Base-by-base conservation (phyloP, 805 yeast species). In the Metschnikowia similis region DNA sequence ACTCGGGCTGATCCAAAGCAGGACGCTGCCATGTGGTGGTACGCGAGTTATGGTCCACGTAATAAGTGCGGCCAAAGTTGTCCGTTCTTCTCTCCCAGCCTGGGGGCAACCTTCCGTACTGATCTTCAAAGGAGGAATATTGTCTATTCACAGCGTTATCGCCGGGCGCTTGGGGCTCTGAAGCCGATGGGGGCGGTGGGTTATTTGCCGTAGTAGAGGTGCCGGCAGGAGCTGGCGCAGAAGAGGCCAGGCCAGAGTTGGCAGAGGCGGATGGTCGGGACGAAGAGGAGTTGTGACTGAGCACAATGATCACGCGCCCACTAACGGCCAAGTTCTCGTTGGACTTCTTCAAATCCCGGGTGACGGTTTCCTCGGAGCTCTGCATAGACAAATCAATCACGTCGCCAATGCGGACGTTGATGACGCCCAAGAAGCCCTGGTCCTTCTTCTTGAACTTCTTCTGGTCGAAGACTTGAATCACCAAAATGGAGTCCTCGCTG, bases 11-110 rank as follows among this genome's bases (percentile, higher is more conserved):
- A 48, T 86, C 92, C 56, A 84, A 66, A 3, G 94, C 84, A 30
- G 99, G 99, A 61, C 99, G 81, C 61, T 87, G 90, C 99, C 99
- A 94, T n/a, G 99, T 92, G 8, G 99, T 94, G 8, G 97, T 88
- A 71, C 97, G 84, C 17, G 97, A 88, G 68, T 92, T 90, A 72
- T 94, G 99, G 71, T 94, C 99, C 35, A 94, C 99, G 66, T 92
- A 94, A 70, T 94, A 94, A 1, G 98, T 92, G 64, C 99, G 82
- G 29, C 99, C 99, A 63, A 90, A 88, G 67, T 90, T 89, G 68
- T 94, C 99, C 1, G 98, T 91, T 71, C 99, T 82, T 60, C 99
- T 84, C 70, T 94, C 99, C 98, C 99, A 94, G 4, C 99, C 99
- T 6, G 97, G 89, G 3, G 99, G 99, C 58, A 94, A 77, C 64